Base-by-base conservation (phyloP, 2,329 filamentous ascomycete genomes). In the Fusarium luffae region DNA sequence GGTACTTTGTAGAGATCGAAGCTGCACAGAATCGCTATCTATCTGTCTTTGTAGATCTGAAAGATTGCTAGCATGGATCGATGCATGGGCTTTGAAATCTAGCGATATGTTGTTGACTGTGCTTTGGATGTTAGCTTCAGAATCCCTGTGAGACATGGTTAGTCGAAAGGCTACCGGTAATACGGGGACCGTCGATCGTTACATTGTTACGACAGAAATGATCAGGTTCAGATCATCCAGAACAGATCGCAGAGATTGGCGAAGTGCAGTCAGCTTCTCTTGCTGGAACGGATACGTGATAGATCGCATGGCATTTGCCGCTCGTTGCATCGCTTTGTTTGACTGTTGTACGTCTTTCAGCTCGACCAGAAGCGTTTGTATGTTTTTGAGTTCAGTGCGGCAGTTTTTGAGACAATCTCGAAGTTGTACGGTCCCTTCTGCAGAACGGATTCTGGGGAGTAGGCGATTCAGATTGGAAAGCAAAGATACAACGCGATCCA, bases 21-120 rank as follows among this genome's bases (percentile, higher is more conserved):
- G 30, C 1, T 49, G 23, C 3, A 40, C 11, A 7, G 2, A 40
- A 21, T 52, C 21, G 3, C 25, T 2, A 10, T 21, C 6, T 4
- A 54, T 13, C 19, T 30, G 6, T 1, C 1, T 21, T 30, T n/a
- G n/a, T 1, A 54, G 2, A 10, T 43, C 19, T 1, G 5, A 8
- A 14, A 14, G 3, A 2, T 9, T 2, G 6, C 8, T 14, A 0
- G 28, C 5, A 4, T 54, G 25, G 7, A 2, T 9, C 2, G n/a
- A 42, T 5, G 8, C 3, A 30, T 30, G n/a, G 2, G 7, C 0
- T 5, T 18, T 23, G 3, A 42, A 10, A 16, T 54, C n/a, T 1
- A 13, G 25, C 7, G 25, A 54, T 12, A 54, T n/a, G 7, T 16
- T 19, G 14, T 7, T 23, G 5, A n/a, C 4, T 0, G 10, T 42